Evolutionary conservation across 805 yeast genomes (phyloP), one percentile per base, ranked within the genome.

Genomic region (Saccharomycopsis microspora): DNA sequence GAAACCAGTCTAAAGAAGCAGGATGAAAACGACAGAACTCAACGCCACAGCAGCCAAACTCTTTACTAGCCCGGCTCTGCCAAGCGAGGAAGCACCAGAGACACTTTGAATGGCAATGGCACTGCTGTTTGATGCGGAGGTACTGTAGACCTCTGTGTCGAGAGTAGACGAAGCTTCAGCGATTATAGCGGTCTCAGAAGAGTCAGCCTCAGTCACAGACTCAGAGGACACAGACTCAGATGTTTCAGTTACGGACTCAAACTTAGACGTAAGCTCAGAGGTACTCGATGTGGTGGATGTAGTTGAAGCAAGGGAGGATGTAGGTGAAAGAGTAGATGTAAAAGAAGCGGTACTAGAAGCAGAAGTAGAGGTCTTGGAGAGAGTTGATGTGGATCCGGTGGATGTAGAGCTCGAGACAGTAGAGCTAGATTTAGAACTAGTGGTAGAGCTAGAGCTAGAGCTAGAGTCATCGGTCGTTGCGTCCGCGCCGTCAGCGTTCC

Each of bases 281-380:
- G 50, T 19, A 35, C 1, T 61, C 48, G 4, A 49, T 36, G 43
- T 47, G 11, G 44, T 57, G 45, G 19, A 58, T 43, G 60, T 47
- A 3, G 58, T 39, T 2, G 62, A 48, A 3, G 50, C 41, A 8
- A 48, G 10, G 44, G 59, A 44, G n/a, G 60, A 43, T 3, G 60
- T 48, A 3, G 58, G 39, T 3, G 63, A 48, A 5, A 53, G 39
- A 9, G 49, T 19, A 44, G 59, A 45, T 10, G 59, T 44, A 4
- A 59, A 49, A 3, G 58, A 41, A 1, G 62, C 47, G 3, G 47
- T 39, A 7, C 45, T 30, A 4, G 45, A 41, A 3, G 47, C 5
- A 10, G 42, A 9, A 39, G 47, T 30, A 37, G 54, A 35, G 39
- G 53, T 34, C 28, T 53, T 44, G 36, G 45, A 28, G n/a, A 57